Evolutionary conservation across 148 eudicot genomes (phyloP), one percentile per base, ranked within the genome.

Genomic region (Heliosperma pusillum): DNA sequence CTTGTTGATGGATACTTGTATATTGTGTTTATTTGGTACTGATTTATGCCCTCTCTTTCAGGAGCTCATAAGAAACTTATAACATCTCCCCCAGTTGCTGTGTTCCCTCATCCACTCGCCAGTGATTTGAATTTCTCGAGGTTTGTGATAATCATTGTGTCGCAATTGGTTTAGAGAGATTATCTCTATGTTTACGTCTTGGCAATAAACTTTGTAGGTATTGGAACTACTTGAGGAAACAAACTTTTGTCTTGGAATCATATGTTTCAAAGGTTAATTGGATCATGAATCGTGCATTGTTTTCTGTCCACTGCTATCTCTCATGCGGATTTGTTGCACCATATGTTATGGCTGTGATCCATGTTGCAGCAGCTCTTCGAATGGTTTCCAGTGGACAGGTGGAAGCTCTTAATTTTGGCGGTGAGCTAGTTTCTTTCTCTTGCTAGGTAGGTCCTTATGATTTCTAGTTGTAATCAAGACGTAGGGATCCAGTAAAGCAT

Each of bases 151-250:
- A 45, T 21, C 21, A 12, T 45, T 40, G 1, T 26, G 21, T 53
- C 44, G 4, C 10, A 42, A 6, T 60, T 58, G 27, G 13, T 79
- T 69, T 72, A 17, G 3, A 21, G 19, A 9, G 17, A 10, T 58
- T 61, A n/a, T 58, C 69, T n/a, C 56, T 6, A 50, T 25, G 30
- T 55, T 53, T 74, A 20, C 50, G 77, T 71, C 58, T 29, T 57
- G 69, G 10, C 50, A 63, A 72, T 63, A 61, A 44, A 36, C 42
- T 36, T 42, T 72, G 40, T 58, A 95, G 98, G 92, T 95, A 95
- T 70, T 95, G 98, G 98, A 94, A 94, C 81, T 94, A 94, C 84
- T 85, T 94, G 88, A 87, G 98, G 85, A 94, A 94, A 83, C 98
- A 94, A 85, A 94, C 98, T 61, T 94, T 94, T 85, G 98, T 94